Base-by-base conservation (phyloP, 140 eudicot genomes). In the Flaveria floridana region DNA sequence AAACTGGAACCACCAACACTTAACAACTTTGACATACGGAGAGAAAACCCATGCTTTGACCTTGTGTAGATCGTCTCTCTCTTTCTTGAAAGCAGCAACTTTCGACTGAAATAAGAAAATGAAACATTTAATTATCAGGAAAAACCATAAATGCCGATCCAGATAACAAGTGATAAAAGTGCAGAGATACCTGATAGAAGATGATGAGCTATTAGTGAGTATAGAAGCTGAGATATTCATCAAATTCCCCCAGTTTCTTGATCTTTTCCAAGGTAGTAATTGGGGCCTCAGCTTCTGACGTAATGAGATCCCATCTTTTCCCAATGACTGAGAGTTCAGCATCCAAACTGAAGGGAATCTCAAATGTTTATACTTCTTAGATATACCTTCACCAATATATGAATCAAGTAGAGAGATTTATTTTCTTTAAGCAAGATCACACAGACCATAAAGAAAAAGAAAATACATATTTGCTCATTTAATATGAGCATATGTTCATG, bases 1-100 rank as follows among this genome's bases (percentile, higher is more conserved):
- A 94, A 84, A 87, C 95, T 81, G 56, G 94, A 77, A 23, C 99
- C 97, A 62, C 89, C 88, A 72, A 94, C 87, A 84, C 99, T 84
- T 64, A 88, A 42, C 50, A 94, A 82, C 86, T 94, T 94, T 21
- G 99, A 94, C 81, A 86, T 90, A 66, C 87, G 85, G 2, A 94
- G 91, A 61, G 99, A 90, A 73, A 88, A 88, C 30, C 99, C 99
- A 84, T 82, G 95, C 41, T 75, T 73, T 58, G 99, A 94, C 82
- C 94, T 88, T 68, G 90, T 91, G 81, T 94, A 94, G 58, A 94
- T 53, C 34, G 82, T 86, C 63, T 85, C 96, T 80, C 91, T 79
- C 84, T 88, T 94, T 80, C 92, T 88, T 53, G 96, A 82, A 25
- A 86, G 76, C 81, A 86, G 84, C 78, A 88, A 78, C 69, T 86